Base-by-base conservation (phyloP, 805 yeast genomes). In the Komagataella phaffii region DNA sequence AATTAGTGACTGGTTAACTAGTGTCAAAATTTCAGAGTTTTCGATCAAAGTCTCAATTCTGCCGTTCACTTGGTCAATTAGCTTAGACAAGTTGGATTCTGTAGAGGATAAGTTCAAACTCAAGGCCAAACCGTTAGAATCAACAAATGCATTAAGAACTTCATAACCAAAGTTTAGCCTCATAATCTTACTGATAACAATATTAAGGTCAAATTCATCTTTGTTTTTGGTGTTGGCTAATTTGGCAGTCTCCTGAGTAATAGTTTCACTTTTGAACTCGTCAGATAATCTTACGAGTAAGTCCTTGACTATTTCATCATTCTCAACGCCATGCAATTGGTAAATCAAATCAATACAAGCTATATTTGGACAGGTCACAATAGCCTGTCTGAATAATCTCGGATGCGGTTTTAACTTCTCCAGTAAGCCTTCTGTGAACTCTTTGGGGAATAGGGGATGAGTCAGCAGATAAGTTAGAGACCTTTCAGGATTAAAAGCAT, bases 401-500 rank as follows among this genome's bases (percentile, higher is more conserved):
- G 88, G 82, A 53, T 76, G 72, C 8, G 75, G 66, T 48, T 74
- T 72, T 24, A 88, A 68, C 45, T 67, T 69, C 14, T 70, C 61
- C 47, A 91, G 66, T 47, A 90, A 63, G 1, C 80, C 81, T 3
- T 68, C 65, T 7, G 87, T 71, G 54, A 73, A 76, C 17, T 72
- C 67, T 14, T 70, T 64, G 7, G 97, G 96, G 66, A 84, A 89
- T 17, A 88, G 68, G 17, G 96, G 96, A 68, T 91, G 96, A 2
- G 96, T 85, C 55, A 91, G 71, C 40, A 90, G 71, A 61, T 87
- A 90, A 1, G 84, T 76, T 49, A 88, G 65, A 2, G 88, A 72
- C 49, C 67, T 67, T 58, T 82, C 81, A 50, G 93, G 79, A 43
- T 75, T 58, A 52, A 73, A 71, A 18, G 43, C 46, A 6, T 17